These are phyloP conservation scores for Phoma sp. DNA, from an alignment of 2,329 filamentous ascomycete genomes.

Conservation along the genomic window DNA sequence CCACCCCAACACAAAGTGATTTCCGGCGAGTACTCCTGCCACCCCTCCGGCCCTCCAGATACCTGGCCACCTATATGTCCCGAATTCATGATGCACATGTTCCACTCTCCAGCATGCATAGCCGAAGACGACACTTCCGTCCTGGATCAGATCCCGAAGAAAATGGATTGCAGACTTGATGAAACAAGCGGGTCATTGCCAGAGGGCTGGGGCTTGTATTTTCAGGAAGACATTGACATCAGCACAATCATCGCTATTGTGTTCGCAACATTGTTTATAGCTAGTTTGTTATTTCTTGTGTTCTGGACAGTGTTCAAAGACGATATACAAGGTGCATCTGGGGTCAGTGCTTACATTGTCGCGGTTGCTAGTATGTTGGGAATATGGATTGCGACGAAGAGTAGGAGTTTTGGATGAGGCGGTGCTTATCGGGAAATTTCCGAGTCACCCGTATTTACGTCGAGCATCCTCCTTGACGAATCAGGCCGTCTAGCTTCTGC, in stretches of 20 bases:
- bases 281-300: slow-evolving; percentile 28
- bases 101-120: neutral
- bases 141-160: neutral
- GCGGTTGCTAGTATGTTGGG: slow-evolving; percentile 11
- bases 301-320: slow-evolving; percentile 29
- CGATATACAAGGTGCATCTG: slow-evolving; percentile 36
- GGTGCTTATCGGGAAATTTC: neutral
- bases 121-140: neutral
- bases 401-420: neutral
- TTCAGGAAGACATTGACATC: slow-evolving; percentile 30
- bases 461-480: too few species aligned
- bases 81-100: slow-evolving; percentile 2
- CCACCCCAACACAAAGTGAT: too few species aligned
- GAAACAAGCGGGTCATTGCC: neutral
- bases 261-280: slow-evolving; percentile 19
- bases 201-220: slow-evolving; percentile 34
- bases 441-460: too few species aligned
- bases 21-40: too few species aligned
- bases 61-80: neutral
- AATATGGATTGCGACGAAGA: neutral
- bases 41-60: neutral
- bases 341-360: slow-evolving; percentile 23
- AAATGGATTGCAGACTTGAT: slow-evolving; percentile 5
- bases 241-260: slow-evolving; percentile 20
- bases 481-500: neutral